Base-by-base conservation (phyloP, 768 basidiomycete species). In the Pulveroboletus ravenelii region DNA sequence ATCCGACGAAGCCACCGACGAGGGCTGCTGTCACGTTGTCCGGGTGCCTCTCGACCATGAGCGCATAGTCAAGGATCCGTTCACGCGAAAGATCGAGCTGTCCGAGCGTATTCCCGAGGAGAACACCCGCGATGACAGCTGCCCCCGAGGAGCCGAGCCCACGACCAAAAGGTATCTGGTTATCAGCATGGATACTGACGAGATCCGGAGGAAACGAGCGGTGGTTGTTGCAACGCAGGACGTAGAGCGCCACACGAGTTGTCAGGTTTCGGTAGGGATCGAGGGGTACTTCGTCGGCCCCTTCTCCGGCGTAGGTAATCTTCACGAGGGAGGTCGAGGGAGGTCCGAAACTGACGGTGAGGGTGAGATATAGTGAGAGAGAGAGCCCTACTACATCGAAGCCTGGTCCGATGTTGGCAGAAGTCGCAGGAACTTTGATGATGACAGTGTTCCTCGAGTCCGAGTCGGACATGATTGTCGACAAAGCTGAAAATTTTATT, bases 361-460 rank as follows among this genome's bases (percentile, higher is more conserved):
- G 77, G 14, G 82, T 85, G 58, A 97, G 80, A 58, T 85, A 78
- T 29, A 96, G 80, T 1, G 91, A 92, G 20, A 98, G 83, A 0
- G 95, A 94, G 55, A 99, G 85, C n/a, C 96, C 96, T 57, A 97
- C 93, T 55, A 98, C 96, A 68, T 99, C 96, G 70, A 99, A 99
- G 23, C 95, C 95, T 36, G 95, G 95, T 3, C 95, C 95, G 63
- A 99, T 93, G 74, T 99, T 99, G 57, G 95, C 95, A 55, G 94
- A 93, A 2, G 95, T 97, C n/a, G 93, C 93, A 10, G 95, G 95
- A 46, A 98, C 87, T 55, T 77, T 80, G 69, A 99, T 91, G 34
- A 74, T 77, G 70, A 93, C 80, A 10, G 60, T 44, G n/a, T 37
- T 48, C 45, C 58, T 56, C 53, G 47, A 23, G 34, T 39, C 38